These are phyloP conservation scores for Sporothrix curviconia DNA, from an alignment of 2,329 filamentous ascomycete genomes.

Conservation along the genomic window DNA sequence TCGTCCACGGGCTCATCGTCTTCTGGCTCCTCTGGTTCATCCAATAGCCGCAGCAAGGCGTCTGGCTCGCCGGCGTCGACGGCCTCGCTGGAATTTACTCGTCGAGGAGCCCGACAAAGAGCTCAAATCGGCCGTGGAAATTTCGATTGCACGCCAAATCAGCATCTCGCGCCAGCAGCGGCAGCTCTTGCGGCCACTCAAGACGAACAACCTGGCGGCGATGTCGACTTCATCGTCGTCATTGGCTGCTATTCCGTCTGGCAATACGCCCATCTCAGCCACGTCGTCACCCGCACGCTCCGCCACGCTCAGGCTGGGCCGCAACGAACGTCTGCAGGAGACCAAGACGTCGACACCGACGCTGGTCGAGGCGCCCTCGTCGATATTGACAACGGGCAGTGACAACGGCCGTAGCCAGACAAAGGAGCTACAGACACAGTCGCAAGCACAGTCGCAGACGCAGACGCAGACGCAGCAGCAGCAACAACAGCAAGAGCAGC, in stretches of 20 bases:
- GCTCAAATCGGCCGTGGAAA: slow-evolving; percentile 51
- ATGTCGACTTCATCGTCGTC: neutral
- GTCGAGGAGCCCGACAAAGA: slow-evolving; percentile 36
- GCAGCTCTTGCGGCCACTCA: slow-evolving; percentile 49
- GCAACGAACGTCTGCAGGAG: slow-evolving; percentile 32
- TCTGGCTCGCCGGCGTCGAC: slow-evolving; percentile 23
- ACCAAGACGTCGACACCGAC: slow-evolving; percentile 41
- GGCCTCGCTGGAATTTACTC: slow-evolving; percentile 30
- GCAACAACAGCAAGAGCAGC: neutral
- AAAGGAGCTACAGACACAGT: slow-evolving; percentile 13
- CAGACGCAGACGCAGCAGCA: neutral
- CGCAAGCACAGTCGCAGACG: neutral
- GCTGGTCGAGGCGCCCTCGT: slow-evolving; percentile 32
- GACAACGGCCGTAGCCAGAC: neutral
- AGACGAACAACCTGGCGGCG: slow-evolving; percentile 27
- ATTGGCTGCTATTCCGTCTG: neutral
- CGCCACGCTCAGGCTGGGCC: slow-evolving; percentile 22
- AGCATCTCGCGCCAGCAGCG: slow-evolving; percentile 57
- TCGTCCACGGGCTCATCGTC: slow-evolving; percentile 21
- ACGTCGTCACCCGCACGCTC: slow-evolving; percentile 13
- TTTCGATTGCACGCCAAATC: slow-evolving; percentile 63
- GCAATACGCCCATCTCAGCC: too few species aligned
- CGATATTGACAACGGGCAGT: slow-evolving; percentile 9
- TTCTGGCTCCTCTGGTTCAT: too few species aligned
- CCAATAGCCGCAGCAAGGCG: neutral